These are phyloP conservation scores for Leishmania amazonensis DNA, from an alignment of 208 protist species.

Conservation along the genomic window DNA sequence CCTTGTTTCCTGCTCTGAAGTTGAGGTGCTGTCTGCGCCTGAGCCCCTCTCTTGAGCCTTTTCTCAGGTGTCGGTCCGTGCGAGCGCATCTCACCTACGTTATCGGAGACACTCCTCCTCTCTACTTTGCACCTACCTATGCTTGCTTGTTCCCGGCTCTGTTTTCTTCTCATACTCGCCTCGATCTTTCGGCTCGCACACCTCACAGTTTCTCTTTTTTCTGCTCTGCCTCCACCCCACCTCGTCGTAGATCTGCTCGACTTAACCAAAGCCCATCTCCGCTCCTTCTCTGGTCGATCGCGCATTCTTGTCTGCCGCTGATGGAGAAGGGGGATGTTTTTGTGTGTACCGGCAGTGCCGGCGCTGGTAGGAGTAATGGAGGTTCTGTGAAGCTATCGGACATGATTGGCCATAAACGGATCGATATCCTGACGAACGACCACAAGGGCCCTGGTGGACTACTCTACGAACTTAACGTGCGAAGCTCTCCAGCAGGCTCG, in stretches of 20 bases:
- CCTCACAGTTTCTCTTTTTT: neutral
- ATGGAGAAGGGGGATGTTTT: conserved; percentile 19
- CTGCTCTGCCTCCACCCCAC: neutral
- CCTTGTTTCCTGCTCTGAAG: neutral
- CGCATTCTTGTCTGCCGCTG: neutral
- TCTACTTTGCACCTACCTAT: neutral
- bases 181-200: too few relatives aligned
- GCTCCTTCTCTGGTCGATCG: neutral
- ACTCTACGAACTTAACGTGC: conserved; percentile 39
- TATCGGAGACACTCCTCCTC: neutral
- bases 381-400: conserved; percentile 24
- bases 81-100: neutral
- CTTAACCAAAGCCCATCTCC: neutral
- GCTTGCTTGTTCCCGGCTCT: neutral
- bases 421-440: conserved; percentile 25
- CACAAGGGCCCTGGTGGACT: conserved; percentile 35
- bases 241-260: neutral
- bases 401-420: conserved; percentile 63
- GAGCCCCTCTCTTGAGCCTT: neutral
- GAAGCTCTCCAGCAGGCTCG: conserved; percentile 5
- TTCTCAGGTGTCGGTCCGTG: neutral
- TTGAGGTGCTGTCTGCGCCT: neutral
- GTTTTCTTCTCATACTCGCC: neutral
- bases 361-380: neutral
- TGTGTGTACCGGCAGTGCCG: neutral